Evolutionary conservation across 225 moss, liverwort and hornwort species (phyloP).

Genomic region (Pleurozium schreberi): DNA sequence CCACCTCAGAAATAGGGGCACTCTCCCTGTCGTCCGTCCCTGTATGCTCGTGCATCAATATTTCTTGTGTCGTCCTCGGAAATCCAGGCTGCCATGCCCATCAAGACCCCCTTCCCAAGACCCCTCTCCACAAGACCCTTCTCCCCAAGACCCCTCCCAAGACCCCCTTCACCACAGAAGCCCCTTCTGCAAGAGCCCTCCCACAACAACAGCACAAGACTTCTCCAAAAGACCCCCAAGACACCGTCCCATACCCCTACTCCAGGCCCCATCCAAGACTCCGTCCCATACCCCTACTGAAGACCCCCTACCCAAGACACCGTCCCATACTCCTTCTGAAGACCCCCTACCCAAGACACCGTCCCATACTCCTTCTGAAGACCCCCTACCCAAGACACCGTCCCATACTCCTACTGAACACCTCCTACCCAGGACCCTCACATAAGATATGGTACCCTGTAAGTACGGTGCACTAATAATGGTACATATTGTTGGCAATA

Average conservation of each 20-base stretch:
- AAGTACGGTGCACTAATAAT: too few species aligned
- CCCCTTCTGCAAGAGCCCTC: background rate
- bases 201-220: too few species aligned
- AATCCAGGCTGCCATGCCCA: background rate
- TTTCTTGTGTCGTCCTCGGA: background rate
- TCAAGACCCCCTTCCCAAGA: background rate
- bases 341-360: background rate
- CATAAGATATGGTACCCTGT: background rate
- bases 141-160: too few species aligned
- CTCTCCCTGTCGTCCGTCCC: background rate
- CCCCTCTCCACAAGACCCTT: too few species aligned
- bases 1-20: background rate
- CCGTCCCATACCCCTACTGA: too few species aligned
- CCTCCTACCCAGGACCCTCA: background rate
- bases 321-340: background rate
- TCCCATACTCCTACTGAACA: background rate
- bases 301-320: too few species aligned
- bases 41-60: background rate
- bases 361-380: too few species aligned
- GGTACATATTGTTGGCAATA: too few species aligned
- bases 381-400: background rate
- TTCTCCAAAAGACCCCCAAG: too few species aligned
- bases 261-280: too few species aligned
- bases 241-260: background rate
- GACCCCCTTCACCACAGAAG: background rate